Base-by-base conservation (phyloP, 805 yeast genomes). In the Saturnispora halmiae region DNA sequence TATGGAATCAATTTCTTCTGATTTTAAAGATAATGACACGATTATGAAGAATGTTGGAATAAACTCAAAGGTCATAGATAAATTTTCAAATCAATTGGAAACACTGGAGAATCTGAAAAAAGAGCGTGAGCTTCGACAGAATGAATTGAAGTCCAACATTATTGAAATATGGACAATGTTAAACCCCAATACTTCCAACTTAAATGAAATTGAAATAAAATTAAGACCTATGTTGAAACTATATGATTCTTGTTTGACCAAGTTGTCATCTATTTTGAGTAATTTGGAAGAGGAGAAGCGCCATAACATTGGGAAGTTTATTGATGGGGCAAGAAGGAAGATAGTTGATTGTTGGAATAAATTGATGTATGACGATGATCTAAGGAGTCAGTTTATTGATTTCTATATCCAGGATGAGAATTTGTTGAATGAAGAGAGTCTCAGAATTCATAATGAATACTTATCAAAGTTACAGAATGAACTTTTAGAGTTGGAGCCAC, bases 401-500 rank as follows among this genome's bases (percentile, higher is more conserved):
- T 52, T 46, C 19, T 66, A 55, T 51, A 60, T 59, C 34, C 52
- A 58, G 5, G 72, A 69, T 31, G 63, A 63, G 4, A 38, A 57
- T 2, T 18, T 40, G 13, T 73, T 60, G 36, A 75, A 78, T 44
- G 96, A 87, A 46, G 59, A 62, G 0, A 55, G 83, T 1, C 64
- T 88, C 40, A 70, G 68, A 2, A 64, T 65, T 4, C 87, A 86
- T 55, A 90, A 85, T 50, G 45, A 52, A 1, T 90, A 86, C 51
- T 64, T 84, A 8, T 56, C 55, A 2, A 56, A 59, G 5, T 62
- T 90, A 24, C 67, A 76, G 40, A 55, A 54, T 3, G 74, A 78
- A 38, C 66, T 69, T 33, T 67, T 67, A 18, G 56, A 66, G 4
- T 69, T 77, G 45, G 69, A 70, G 46, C 77, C 79, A 0, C 64